Evolutionary conservation across 176 grass and related monocot genomes (phyloP).

Genomic region (Miscanthus lutarioriparius): DNA sequence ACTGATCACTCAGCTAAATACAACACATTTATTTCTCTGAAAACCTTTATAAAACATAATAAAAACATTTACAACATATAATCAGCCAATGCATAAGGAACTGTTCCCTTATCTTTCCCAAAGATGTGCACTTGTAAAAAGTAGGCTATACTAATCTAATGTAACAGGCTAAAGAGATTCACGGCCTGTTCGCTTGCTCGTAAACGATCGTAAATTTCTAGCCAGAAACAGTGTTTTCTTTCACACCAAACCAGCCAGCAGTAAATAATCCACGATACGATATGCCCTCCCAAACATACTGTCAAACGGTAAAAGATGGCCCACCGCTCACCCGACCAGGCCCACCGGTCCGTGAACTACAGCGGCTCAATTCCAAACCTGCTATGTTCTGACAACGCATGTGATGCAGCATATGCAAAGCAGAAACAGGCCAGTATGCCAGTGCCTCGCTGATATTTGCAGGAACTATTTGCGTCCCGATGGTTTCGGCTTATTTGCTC

Average conservation of each 20-base stretch:
- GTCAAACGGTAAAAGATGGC: not conserved
- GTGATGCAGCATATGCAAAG: slow-evolving; percentile 18
- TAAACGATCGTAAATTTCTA: too few relatives aligned
- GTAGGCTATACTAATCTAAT: not conserved
- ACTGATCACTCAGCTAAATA: not conserved
- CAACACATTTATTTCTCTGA: not conserved
- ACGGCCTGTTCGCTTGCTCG: too few relatives aligned
- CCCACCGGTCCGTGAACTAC: slow-evolving; percentile 29
- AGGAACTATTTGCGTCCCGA: slow-evolving; percentile 10
- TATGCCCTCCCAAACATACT: too few relatives aligned
- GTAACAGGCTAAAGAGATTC: not conserved
- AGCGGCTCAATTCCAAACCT: slow-evolving; percentile 9
- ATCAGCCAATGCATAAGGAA: not conserved
- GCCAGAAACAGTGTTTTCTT: too few relatives aligned
- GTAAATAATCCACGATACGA: too few relatives aligned
- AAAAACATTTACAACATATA: not conserved
- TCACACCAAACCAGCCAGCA: too few relatives aligned
- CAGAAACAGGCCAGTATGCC: slow-evolving; percentile 17
- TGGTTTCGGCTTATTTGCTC: too few relatives aligned
- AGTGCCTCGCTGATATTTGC: slow-evolving; percentile 10
- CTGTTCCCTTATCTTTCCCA: not conserved
- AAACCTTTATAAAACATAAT: not conserved
- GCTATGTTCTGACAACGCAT: slow-evolving; percentile 28
- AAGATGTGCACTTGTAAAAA: not conserved
- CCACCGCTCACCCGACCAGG: not conserved